phyloP scores from a whole-genome alignment of 1,284 basidiomycete genomes.

The Coniophora puteana region DNA sequence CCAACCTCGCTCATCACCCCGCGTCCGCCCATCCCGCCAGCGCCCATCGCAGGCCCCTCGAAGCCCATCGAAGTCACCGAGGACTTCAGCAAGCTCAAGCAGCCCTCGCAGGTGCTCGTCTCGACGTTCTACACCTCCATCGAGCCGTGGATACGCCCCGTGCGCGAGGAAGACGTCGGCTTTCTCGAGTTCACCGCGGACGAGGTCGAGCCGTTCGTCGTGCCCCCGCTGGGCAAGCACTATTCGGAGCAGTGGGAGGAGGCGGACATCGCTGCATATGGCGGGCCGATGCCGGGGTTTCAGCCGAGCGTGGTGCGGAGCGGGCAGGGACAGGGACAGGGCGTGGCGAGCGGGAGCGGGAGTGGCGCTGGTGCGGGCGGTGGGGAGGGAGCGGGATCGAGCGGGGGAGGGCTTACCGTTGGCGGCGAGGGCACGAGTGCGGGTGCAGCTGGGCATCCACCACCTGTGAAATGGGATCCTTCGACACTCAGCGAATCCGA shows the following conservation, averaged over 20 bases:
- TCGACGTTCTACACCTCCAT: slow-evolving; percentile 81
- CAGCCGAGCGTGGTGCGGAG: slow-evolving; percentile 28
- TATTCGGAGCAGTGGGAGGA: slow-evolving; percentile 92
- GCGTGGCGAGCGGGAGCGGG: no score
- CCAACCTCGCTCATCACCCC: slow-evolving; percentile 50
- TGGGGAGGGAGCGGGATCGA: no score
- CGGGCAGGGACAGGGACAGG: no score
- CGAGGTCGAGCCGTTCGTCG: slow-evolving; percentile 80
- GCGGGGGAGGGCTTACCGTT: slow-evolving; percentile 19
- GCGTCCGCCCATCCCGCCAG: slow-evolving; percentile 63
- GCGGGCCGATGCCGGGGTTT: slow-evolving; percentile 38
- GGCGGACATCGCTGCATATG: slow-evolving; percentile 66
- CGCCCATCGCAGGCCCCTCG: slow-evolving; percentile 75
- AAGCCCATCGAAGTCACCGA: slow-evolving; percentile 79
- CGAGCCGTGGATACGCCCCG: slow-evolving; percentile 81
- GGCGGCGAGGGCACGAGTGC: no score
- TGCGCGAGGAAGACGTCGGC: slow-evolving; percentile 89
- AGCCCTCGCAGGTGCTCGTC: slow-evolving; percentile 60
- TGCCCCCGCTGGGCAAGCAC: slow-evolving; percentile 86
- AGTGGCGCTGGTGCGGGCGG: neutral
- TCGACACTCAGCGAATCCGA: slow-evolving; percentile 66
- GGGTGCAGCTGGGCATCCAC: slow-evolving; percentile 42
- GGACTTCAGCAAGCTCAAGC: slow-evolving; percentile 84
- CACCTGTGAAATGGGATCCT: slow-evolving; percentile 77
- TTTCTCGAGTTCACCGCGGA: slow-evolving; percentile 87